These are phyloP conservation scores for Verbascum thapsus DNA, from an alignment of 257 asterid genomes.

Conservation along the genomic window DNA sequence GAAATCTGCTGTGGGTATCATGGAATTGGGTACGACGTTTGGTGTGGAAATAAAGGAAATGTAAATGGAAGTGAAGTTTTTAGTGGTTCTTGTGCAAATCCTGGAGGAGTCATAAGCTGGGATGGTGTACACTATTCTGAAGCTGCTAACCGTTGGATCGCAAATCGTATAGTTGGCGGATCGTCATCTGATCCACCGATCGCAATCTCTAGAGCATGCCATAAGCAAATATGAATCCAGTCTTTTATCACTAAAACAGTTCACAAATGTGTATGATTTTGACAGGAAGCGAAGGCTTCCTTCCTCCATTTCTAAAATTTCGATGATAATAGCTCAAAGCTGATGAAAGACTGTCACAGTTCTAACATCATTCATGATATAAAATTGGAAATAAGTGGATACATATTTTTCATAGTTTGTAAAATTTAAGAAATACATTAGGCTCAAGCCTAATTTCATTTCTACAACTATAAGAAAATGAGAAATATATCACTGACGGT, in stretches of 20 bases:
- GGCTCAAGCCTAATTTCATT: slow-evolving; percentile 9
- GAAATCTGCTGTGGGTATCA: slow-evolving; percentile 68
- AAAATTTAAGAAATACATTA: slow-evolving; percentile 26
- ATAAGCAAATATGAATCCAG: slow-evolving; percentile 12
- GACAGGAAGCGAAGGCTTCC: too few relatives aligned
- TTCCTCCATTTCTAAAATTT: too few relatives aligned
- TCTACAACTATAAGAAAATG: slow-evolving; percentile 19
- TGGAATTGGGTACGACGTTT: slow-evolving; percentile 47
- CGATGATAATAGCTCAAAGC: too few relatives aligned
- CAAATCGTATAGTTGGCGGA: slow-evolving; percentile 45
- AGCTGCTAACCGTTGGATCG: slow-evolving; percentile 73
- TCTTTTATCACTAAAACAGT: too few relatives aligned
- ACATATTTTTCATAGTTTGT: neutral
- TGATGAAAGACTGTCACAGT: too few relatives aligned
- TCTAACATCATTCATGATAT: too few relatives aligned
- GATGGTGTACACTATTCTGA: slow-evolving; percentile 79
- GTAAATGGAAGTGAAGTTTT: slow-evolving; percentile 56
- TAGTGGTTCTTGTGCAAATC: slow-evolving; percentile 61
- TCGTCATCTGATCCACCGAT: slow-evolving; percentile 61
- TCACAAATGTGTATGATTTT: too few relatives aligned
- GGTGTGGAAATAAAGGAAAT: slow-evolving; percentile 60
- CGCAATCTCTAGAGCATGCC: slow-evolving; percentile 47
- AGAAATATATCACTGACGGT: slow-evolving; percentile 60
- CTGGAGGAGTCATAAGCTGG: slow-evolving; percentile 67
- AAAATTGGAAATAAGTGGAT: too few relatives aligned